Percentiles rank a stretch among this genome's conserved stretches.
Conservation (phyloP, 768 basidiomycete species). For the Podaxis sp. region DNA sequence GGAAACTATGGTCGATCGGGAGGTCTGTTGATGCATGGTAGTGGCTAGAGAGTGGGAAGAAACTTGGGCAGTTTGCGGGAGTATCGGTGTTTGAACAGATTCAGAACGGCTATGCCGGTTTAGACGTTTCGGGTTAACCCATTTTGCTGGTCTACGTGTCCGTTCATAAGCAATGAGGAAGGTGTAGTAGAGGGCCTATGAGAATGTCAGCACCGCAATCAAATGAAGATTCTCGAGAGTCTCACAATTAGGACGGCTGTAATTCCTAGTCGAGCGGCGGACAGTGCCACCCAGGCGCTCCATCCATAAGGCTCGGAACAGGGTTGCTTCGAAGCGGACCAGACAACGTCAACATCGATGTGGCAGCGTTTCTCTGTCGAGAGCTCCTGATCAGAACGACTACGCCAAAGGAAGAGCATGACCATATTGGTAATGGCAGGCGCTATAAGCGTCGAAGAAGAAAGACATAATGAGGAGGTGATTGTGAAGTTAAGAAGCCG, state of each 20-base stretch:
- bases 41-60: neutral
- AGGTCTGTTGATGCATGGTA: slow-evolving; percentile 1
- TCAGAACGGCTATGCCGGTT: slow-evolving; percentile 10
- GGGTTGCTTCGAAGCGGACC: slow-evolving; percentile 38
- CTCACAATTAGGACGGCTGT: slow-evolving; percentile 53
- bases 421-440: slow-evolving; percentile 54
- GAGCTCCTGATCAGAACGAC: slow-evolving; percentile 30
- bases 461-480: slow-evolving; percentile 32
- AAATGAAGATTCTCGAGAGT: neutral
- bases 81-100: neutral
- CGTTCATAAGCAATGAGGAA: slow-evolving; percentile 20
- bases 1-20: slow-evolving; percentile 12
- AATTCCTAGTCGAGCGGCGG: slow-evolving; percentile 47
- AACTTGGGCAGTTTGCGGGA: neutral
- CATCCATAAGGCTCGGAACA: slow-evolving; percentile 35
- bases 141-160: slow-evolving; percentile 18
- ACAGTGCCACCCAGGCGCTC: slow-evolving; percentile 51
- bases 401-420: slow-evolving; percentile 51
- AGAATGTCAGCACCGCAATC: slow-evolving; percentile 1
- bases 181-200: slow-evolving; percentile 8
- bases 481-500: slow-evolving; percentile 25
- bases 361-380: slow-evolving; percentile 43
- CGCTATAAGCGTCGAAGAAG: slow-evolving; percentile 43
- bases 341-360: slow-evolving; percentile 64
- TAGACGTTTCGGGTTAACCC: slow-evolving; percentile 12